Conservation (phyloP, 805 yeast genomes). For the Kazachstania kunashirensis region DNA sequence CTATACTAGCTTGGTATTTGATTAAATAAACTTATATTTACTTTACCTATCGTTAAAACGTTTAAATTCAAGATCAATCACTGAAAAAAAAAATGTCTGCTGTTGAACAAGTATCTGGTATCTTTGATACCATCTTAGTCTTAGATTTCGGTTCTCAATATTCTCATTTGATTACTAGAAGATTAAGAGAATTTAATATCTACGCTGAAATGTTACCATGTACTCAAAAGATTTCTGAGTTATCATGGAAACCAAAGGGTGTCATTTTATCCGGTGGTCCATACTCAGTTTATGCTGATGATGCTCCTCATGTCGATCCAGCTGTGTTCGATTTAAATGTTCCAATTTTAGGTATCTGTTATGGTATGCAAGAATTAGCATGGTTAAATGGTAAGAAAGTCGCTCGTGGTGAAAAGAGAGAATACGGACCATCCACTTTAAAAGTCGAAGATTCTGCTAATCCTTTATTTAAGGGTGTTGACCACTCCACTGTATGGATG, state of each 20-base stretch:
- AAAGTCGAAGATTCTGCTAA: conserved; percentile 58
- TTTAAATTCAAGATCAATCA: too few relatives aligned
- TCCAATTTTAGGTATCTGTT: conserved; percentile 95
- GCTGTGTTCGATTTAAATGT: conserved; percentile 84
- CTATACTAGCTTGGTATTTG: too few relatives aligned
- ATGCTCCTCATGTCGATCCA: conserved; percentile 95
- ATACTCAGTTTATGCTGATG: conserved; percentile 91
- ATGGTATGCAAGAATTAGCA: conserved; percentile 98
- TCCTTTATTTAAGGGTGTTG: conserved; percentile 77
- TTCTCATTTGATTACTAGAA: conserved; percentile 91
- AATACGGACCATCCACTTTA: conserved; percentile 92
- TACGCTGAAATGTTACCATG: conserved; percentile 99
- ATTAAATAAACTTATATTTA: too few relatives aligned
- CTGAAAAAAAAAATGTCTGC: conserved; percentile 12
- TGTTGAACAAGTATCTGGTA: conserved; percentile 59
- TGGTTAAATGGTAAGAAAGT: conserved; percentile 92
- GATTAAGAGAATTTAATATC: conserved; percentile 94
- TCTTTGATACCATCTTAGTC: conserved; percentile 94
- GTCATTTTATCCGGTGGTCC: conserved; percentile 95
- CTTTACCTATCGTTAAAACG: too few relatives aligned
- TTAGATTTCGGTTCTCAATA: conserved; percentile 98
- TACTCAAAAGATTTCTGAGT: conserved; percentile 90
- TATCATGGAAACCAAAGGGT: conserved; percentile 93
- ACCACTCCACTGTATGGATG: conserved; percentile 98
- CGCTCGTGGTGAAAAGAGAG: conserved; percentile 93